Evolutionary conservation across 2,329 filamentous ascomycete genomes (phyloP).

Genomic region (Alternaria solani): DNA sequence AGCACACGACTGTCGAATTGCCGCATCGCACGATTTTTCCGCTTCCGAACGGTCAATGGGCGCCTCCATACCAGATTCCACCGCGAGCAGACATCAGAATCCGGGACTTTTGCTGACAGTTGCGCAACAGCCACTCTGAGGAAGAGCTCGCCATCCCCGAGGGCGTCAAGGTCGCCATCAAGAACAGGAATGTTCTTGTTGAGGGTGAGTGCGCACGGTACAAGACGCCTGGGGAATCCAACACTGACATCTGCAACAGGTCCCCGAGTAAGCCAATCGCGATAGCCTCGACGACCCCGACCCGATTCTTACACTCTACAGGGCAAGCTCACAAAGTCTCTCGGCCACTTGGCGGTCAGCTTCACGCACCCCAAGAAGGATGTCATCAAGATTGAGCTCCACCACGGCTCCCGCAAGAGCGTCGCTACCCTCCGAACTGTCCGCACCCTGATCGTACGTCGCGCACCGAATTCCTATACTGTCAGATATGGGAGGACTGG

Average conservation of each 20-base stretch:
- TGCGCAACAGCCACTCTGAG: slow-evolving; percentile 74
- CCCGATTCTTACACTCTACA: slow-evolving; percentile 38
- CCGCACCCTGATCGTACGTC: slow-evolving; percentile 80
- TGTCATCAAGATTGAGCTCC: slow-evolving; percentile 94
- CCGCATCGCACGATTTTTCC: slow-evolving; percentile 21
- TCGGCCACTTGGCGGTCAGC: slow-evolving; percentile 94
- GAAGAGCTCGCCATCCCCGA: slow-evolving; percentile 96
- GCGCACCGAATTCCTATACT: slow-evolving; percentile 7
- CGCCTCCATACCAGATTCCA: slow-evolving; percentile 19
- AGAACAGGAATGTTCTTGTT: slow-evolving; percentile 94
- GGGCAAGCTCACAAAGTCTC: slow-evolving; percentile 97
- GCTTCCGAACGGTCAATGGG: slow-evolving; percentile 22
- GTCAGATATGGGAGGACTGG: slow-evolving; percentile 9
- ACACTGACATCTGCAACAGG: slow-evolving; percentile 34
- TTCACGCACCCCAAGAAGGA: slow-evolving; percentile 88
- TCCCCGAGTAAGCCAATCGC: slow-evolving; percentile 41
- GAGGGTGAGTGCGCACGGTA: slow-evolving; percentile 76
- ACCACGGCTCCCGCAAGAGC: slow-evolving; percentile 98
- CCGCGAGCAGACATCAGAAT: slow-evolving; percentile 23
- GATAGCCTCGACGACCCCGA: slow-evolving; percentile 10
- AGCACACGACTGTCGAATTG: slow-evolving; percentile 18
- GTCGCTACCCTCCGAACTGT: slow-evolving; percentile 98
- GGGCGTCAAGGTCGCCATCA: slow-evolving; percentile 97
- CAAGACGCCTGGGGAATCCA: slow-evolving; percentile 10
- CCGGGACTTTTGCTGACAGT: slow-evolving; percentile 41